Percentiles rank a stretch among this genome's conserved stretches.
Evolutionary conservation across 768 basidiomycete genomes (phyloP).

Genomic region (Rhodotorula diobovata): DNA sequence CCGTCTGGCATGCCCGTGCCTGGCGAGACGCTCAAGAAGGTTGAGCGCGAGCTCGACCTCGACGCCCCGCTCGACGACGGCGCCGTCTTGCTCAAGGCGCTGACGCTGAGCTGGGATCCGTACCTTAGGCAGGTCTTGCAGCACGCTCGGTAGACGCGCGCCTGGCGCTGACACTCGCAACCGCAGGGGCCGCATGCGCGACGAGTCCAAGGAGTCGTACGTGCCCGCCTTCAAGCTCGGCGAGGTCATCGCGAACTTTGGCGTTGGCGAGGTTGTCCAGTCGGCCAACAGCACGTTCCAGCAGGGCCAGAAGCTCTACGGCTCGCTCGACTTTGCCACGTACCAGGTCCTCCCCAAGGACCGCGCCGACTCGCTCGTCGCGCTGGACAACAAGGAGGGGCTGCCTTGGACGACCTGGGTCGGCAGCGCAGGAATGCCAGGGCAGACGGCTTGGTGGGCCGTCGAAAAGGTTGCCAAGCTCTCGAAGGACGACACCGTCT

Average conservation of each 20-base stretch:
- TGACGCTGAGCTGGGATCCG: constrained; percentile 44
- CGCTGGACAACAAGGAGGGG: constrained; percentile 41
- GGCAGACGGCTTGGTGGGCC: constrained; percentile 48
- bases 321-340: not conserved
- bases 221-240: constrained; percentile 41
- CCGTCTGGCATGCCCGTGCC: constrained; percentile 40
- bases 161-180: not conserved
- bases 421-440: constrained; percentile 47
- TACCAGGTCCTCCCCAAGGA: constrained; percentile 23
- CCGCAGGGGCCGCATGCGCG: constrained; percentile 30
- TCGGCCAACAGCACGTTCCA: constrained; percentile 24
- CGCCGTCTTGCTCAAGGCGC: constrained; percentile 38
- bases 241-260: constrained; percentile 38
- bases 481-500: constrained; percentile 57
- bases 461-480: constrained; percentile 49
- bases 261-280: constrained; percentile 44
- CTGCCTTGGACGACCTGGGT: constrained; percentile 39
- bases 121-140: too few species aligned
- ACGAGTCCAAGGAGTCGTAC: constrained; percentile 38
- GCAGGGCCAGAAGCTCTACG: not conserved
- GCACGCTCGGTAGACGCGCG: constrained; percentile 26
- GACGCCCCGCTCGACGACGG: constrained; percentile 32
- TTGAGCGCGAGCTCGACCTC: constrained; percentile 40
- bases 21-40: constrained; percentile 33
- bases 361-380: constrained; percentile 17